Evolutionary conservation across 2,329 filamentous ascomycete species (phyloP), one percentile per base, ranked within the genome.

Genomic region (Alternaria conjuncta): DNA sequence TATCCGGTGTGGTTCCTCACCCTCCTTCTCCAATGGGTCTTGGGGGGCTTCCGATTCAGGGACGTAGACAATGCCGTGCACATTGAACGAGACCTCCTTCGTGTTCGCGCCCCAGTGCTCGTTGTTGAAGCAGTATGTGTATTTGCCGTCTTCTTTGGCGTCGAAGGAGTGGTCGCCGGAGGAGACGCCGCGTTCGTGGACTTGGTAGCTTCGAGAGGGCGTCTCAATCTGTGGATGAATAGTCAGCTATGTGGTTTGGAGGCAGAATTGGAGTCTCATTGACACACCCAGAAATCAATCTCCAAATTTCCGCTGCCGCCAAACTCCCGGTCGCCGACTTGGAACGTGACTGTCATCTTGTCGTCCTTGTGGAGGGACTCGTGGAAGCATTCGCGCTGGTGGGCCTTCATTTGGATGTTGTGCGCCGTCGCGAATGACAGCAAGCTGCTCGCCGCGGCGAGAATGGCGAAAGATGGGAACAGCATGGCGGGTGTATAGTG

Each of bases 31-130:
- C 71, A 99, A 85, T 20, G 96, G 96, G 78, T 98, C 95, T 73
- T 91, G 88, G 26, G 92, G 88, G 64, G 91, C 87, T 75, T 98
- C 95, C 64, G 88, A 86, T 82, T 98, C 96, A 60, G 92, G 92
- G 55, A 99, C 94, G 82, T 98, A 99, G 78, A 99, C 95, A 70
- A 99, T 93, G 73, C 96, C 96, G 83, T 99, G 96, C 56, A 99
- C 96, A 81, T 99, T 99, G 89, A 99, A 99, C 60, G 93, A 97
- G 57, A 99, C 95, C 82, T 99, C 96, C 84, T 99, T 99, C 79
- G 89, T 96, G 81, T 93, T 93, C 63, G 94, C 94, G 63, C 93
- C 92, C 94, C 95, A 99, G 81, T 96, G 91, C 86, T 98, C 95
- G 83, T 99, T 99, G 83, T 96, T 96, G 85, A 99, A 99, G 89